Percentiles rank a stretch among this genome's conserved stretches.
These are phyloP conservation scores for Rhizoclosmatium sp. DNA, from an alignment of 192 early-diverging fungal species.

Conservation along the genomic window DNA sequence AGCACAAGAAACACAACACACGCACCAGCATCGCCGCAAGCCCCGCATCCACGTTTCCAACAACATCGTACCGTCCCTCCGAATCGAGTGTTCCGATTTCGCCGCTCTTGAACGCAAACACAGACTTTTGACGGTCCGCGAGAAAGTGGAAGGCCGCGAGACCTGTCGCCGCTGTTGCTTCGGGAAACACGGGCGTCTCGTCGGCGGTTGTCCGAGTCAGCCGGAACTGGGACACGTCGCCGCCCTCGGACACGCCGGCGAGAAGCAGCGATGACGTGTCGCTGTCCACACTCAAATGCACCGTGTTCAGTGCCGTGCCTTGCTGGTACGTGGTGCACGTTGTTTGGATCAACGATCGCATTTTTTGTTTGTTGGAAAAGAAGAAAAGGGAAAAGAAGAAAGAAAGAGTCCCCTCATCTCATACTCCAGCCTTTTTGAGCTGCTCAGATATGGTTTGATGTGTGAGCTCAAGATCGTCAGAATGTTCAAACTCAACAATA, in stretches of 20 bases:
- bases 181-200: too few species aligned
- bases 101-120: too few species aligned
- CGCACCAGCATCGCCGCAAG: constrained; percentile 67
- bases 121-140: constrained; percentile 11
- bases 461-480: too few species aligned
- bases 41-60: constrained; percentile 80
- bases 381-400: not conserved
- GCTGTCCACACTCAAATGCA: not conserved
- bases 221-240: not conserved
- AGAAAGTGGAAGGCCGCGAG: not conserved
- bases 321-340: not conserved
- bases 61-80: constrained; percentile 51
- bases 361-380: not conserved
- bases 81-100: too few species aligned
- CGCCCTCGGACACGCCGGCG: not conserved
- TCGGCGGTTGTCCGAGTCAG: too few species aligned
- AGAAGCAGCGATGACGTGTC: not conserved
- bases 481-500: too few species aligned
- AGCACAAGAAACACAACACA: constrained; percentile 83
- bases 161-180: not conserved
- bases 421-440: too few species aligned
- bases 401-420: not conserved
- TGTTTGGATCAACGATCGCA: not conserved
- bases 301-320: not conserved
- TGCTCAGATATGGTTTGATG: too few species aligned